Evolutionary conservation across 306 rosid species (phyloP).

Genomic region (Sphenostylis stenocarpa): DNA sequence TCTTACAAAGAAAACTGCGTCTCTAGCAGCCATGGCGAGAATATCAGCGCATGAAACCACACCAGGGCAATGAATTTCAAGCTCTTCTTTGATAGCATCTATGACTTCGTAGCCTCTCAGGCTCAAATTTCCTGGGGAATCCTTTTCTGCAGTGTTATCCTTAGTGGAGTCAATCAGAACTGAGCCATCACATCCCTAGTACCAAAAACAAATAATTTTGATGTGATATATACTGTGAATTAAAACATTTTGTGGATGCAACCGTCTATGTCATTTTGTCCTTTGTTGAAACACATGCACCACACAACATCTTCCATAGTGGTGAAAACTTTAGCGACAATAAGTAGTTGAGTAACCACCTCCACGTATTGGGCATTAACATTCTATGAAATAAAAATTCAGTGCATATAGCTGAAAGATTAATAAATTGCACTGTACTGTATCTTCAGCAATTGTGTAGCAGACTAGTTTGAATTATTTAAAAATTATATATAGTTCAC

Average conservation of each 20-base stretch:
- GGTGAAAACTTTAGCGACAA: slow-evolving; percentile 34
- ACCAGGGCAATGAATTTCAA: slow-evolving; percentile 76
- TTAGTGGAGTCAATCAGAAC: slow-evolving; percentile 73
- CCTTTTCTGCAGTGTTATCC: slow-evolving; percentile 81
- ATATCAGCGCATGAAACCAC: slow-evolving; percentile 94
- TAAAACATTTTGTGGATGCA: not conserved
- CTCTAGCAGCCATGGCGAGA: slow-evolving; percentile 79
- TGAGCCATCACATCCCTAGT: slow-evolving; percentile 89
- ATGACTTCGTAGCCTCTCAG: slow-evolving; percentile 76
- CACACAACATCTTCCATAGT: slow-evolving; percentile 17
- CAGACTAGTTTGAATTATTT: not conserved
- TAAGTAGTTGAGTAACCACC: slow-evolving; percentile 35
- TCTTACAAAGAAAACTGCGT: slow-evolving; percentile 72
- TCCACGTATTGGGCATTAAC: slow-evolving; percentile 8
- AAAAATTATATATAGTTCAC: not conserved
- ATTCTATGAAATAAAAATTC: slow-evolving; percentile 10
- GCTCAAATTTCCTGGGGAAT: slow-evolving; percentile 88
- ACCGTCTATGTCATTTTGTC: not conserved
- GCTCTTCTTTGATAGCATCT: slow-evolving; percentile 69
- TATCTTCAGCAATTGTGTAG: not conserved
- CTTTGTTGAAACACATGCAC: not conserved
- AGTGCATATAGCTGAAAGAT: not conserved
- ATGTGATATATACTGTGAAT: not conserved
- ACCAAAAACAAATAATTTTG: not conserved
- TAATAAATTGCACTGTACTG: not conserved